Base-by-base conservation (phyloP, 2,329 filamentous ascomycete species). In the Dothiorella sarmentorum region DNA sequence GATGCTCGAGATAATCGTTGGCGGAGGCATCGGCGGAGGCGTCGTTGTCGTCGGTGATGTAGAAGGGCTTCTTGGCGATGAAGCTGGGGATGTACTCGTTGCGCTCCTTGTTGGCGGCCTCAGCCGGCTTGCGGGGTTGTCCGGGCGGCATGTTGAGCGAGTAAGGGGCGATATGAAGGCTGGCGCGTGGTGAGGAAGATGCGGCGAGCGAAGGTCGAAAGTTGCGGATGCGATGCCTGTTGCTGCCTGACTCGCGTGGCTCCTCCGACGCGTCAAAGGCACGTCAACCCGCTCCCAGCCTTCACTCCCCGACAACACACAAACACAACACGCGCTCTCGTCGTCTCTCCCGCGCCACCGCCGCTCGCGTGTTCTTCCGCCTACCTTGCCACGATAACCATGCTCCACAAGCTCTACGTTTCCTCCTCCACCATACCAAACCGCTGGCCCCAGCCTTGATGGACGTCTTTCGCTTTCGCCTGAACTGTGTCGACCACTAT, bases 21-120 rank as follows among this genome's bases (percentile, higher is more conserved):
- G 84, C 83, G 61, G 88, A 82, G 24, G 49, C n/a, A 42, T 42
- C 42, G 38, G 74, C 73, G 61, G 87, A 85, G 64, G 87, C 87
- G 70, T 91, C 90, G 66, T 89, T 86, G 64, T 87, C 87, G 70
- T 91, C 90, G 67, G 89, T 85, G 67, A 95, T 86, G 75, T 97
- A 99, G 77, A 99, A 99, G 4, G 94, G 94, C 66, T 95, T 92
- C 74, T 96, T 97, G 67, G 91, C 92, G 77, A 99, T 99, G 81
- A 97, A 99, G 56, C 90, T 86, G 5, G 94, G 94, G 69, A 99
- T 99, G 80, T 99, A 99, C 73, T 97, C 77, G 82, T 99, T 99
- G 75, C 94, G 91, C 74, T 96, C 91, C 73, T 96, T 96, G 58
- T 82, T 84, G 15, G 82, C 62, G 68, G 79, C 67, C 63, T 82